Conservation (phyloP, 179 eudicot species). For the Spergularia azorica region DNA sequence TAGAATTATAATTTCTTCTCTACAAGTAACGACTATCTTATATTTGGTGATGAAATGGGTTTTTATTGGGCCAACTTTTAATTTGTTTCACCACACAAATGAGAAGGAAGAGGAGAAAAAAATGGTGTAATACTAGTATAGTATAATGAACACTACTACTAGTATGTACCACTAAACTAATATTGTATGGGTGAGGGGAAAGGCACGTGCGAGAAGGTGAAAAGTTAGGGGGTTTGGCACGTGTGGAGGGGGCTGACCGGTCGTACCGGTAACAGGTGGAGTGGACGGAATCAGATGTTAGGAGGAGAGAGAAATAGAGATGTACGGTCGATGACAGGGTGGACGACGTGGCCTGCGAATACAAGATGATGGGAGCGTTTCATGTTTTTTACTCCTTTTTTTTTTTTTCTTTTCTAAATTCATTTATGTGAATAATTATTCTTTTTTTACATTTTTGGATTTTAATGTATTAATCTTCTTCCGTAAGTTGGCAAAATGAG, state of each 20-base stretch:
- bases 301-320: slow-evolving; percentile 30
- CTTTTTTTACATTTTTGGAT: background rate
- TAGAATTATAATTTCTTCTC: too few relatives aligned
- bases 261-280: slow-evolving; percentile 30
- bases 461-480: background rate
- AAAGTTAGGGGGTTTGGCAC: slow-evolving; percentile 32
- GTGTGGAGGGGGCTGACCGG: slow-evolving; percentile 38
- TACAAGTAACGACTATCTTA: too few relatives aligned
- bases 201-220: slow-evolving; percentile 43
- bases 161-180: background rate
- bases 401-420: background rate
- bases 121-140: background rate
- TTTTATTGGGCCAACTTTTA: slow-evolving; percentile 39
- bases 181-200: slow-evolving; percentile 39
- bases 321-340: slow-evolving; percentile 36
- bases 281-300: slow-evolving; percentile 45
- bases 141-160: background rate
- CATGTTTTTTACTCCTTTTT: background rate
- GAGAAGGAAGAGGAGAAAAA: background rate
- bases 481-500: slow-evolving; percentile 3
- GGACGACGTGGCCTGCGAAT: slow-evolving; percentile 37
- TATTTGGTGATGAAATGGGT: too few relatives aligned
- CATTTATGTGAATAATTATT: background rate
- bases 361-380: slow-evolving; percentile 15
- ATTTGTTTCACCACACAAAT: slow-evolving; percentile 66